Percentiles rank a stretch among this genome's conserved stretches.
These are phyloP conservation scores for Aethionema arabicum DNA, from an alignment of 345 rosid genomes.

Conservation along the genomic window DNA sequence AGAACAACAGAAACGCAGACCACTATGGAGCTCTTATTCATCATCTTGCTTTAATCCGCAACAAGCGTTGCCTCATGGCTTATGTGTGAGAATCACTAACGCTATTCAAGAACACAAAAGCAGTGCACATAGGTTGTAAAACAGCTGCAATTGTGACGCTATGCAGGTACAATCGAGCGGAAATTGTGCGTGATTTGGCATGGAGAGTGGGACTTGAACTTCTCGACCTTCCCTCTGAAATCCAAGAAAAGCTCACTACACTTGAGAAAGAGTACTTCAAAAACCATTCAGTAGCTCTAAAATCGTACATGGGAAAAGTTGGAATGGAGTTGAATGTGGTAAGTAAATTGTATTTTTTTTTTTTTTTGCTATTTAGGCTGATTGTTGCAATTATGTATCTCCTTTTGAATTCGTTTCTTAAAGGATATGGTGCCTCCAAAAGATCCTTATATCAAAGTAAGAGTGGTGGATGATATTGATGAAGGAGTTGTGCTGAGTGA, in stretches of 20 bases:
- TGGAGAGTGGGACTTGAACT: constrained; percentile 79
- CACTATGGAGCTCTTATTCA: constrained; percentile 86
- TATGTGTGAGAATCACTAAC: constrained; percentile 53
- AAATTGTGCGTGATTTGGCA: constrained; percentile 61
- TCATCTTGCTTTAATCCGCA: constrained; percentile 79
- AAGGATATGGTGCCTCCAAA: constrained; percentile 98
- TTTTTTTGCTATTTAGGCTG: not conserved
- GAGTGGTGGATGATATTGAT: constrained; percentile 80
- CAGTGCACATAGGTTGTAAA: not conserved
- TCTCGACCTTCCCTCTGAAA: constrained; percentile 67
- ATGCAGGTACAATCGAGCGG: constrained; percentile 79
- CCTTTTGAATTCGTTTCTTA: constrained; percentile 23
- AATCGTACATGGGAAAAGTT: constrained; percentile 66
- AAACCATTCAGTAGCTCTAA: constrained; percentile 62
- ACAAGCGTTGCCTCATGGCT: constrained; percentile 96
- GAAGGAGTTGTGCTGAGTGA: constrained; percentile 69
- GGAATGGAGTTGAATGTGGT: constrained; percentile 85
- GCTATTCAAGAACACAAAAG: not conserved
- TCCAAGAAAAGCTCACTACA: constrained; percentile 64
- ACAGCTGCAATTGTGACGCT: constrained; percentile 14
- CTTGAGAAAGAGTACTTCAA: constrained; percentile 69
- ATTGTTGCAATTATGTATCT: not conserved
- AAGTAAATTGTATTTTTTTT: too few species aligned
- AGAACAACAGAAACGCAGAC: constrained; percentile 75
- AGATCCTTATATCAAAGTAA: constrained; percentile 89